Conservation (phyloP, 2,329 filamentous ascomycete species). For the Microdochium nivale region DNA sequence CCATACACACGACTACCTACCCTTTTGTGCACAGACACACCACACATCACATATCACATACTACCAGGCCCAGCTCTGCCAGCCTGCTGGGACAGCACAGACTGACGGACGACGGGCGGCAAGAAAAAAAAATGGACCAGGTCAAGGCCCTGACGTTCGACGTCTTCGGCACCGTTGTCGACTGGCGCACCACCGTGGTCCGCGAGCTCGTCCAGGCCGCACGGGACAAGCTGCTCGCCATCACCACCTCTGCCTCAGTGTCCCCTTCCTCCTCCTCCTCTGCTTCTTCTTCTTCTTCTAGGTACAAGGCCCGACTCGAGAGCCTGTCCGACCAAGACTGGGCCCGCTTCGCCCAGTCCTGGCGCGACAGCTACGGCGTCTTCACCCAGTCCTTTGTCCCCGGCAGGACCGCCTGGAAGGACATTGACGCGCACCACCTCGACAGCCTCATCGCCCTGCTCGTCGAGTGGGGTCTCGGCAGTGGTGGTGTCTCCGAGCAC, state of each 20-base stretch:
- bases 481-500: constrained; percentile 17
- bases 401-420: constrained; percentile 45
- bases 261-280: constrained; percentile 31
- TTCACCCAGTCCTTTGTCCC: constrained; percentile 51
- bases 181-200: constrained; percentile 65
- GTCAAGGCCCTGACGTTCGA: constrained; percentile 62
- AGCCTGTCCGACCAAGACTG: constrained; percentile 50
- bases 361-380: constrained; percentile 53
- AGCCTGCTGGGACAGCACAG: too few species aligned
- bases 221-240: constrained; percentile 31
- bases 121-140: neutral
- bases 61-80: too few species aligned
- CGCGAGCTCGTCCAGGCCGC: constrained; percentile 46
- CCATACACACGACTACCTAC: too few species aligned
- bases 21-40: too few species aligned
- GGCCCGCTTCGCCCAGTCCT: constrained; percentile 58
- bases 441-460: constrained; percentile 54
- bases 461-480: constrained; percentile 38
- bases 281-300: constrained; percentile 33
- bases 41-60: too few species aligned
- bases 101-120: too few species aligned
- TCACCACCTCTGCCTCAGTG: too few species aligned
- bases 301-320: constrained; percentile 36
- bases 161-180: constrained; percentile 72
- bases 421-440: constrained; percentile 64